Percentiles rank a stretch among this genome's conserved stretches.
phyloP scores from a whole-genome alignment of 306 rosid species.

The Spatholobus suberectus region DNA sequence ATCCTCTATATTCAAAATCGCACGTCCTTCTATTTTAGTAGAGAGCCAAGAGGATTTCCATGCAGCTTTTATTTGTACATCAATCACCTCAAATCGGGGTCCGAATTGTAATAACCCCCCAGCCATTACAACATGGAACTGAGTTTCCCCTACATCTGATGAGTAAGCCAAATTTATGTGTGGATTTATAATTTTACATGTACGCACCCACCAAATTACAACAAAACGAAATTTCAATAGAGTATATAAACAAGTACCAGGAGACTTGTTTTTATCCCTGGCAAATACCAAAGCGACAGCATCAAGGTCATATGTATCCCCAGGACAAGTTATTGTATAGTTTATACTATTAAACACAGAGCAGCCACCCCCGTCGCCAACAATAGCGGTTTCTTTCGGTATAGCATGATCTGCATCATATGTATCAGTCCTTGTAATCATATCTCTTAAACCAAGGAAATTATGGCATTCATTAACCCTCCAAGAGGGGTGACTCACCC shows the following conservation, averaged over 20 bases:
- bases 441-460: neutral
- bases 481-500: slow-evolving; percentile 47
- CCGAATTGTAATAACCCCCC: slow-evolving; percentile 51
- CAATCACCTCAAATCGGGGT: slow-evolving; percentile 44
- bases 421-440: neutral
- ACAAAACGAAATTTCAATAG: neutral
- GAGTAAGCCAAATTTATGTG: neutral
- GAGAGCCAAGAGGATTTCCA: slow-evolving; percentile 41
- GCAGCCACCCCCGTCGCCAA: slow-evolving; percentile 63
- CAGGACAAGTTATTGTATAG: slow-evolving; percentile 32
- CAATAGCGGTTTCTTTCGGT: slow-evolving; percentile 58
- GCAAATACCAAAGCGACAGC: slow-evolving; percentile 66
- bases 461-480: neutral
- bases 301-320: slow-evolving; percentile 39
- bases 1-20: slow-evolving; percentile 34
- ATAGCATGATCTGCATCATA: slow-evolving; percentile 53
- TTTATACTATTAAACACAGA: slow-evolving; percentile 46
- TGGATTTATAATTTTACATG: neutral
- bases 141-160: slow-evolving; percentile 46
- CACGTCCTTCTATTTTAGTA: slow-evolving; percentile 48
- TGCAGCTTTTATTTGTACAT: slow-evolving; percentile 7
- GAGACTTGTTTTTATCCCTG: slow-evolving; percentile 47
- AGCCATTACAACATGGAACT: slow-evolving; percentile 52
- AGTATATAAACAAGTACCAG: slow-evolving; percentile 43
- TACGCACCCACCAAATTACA: neutral